phyloP scores from a whole-genome alignment of 768 basidiomycete genomes.

The Hydnum rufescens region DNA sequence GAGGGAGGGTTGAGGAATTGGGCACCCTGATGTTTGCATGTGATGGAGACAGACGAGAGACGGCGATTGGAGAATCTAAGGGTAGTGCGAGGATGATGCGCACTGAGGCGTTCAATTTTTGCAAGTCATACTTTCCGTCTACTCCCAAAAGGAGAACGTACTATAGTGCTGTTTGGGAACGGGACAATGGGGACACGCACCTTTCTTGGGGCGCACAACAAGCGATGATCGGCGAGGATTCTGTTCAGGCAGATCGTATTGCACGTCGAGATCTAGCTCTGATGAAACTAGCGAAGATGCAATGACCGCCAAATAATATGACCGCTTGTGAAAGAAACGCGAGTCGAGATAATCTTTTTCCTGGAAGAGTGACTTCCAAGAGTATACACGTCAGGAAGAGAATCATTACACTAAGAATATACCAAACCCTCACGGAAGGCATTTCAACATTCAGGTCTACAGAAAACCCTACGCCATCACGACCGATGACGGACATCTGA shows the following conservation, averaged over 20 bases:
- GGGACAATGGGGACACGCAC: constrained; percentile 18
- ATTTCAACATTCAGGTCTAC: constrained; percentile 77
- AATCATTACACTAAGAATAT: background rate
- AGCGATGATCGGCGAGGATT: constrained; percentile 50
- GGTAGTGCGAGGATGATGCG: constrained; percentile 55
- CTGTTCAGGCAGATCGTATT: constrained; percentile 35
- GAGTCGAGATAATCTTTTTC: constrained; percentile 86
- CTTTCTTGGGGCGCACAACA: constrained; percentile 35
- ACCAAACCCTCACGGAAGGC: constrained; percentile 40
- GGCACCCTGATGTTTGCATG: constrained; percentile 40
- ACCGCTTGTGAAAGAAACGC: constrained; percentile 80
- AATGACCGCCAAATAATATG: constrained; percentile 71
- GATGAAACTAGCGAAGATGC: constrained; percentile 37
- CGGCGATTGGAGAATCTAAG: constrained; percentile 37
- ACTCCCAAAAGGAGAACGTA: background rate
- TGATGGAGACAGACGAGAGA: constrained; percentile 50
- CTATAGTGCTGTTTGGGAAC: background rate
- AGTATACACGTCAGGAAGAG: background rate
- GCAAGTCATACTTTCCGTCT: constrained; percentile 27
- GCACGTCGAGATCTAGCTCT: constrained; percentile 31
- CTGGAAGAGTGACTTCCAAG: constrained; percentile 53
- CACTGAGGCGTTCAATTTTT: constrained; percentile 49
- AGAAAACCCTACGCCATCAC: constrained; percentile 40
- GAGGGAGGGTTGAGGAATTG: background rate
- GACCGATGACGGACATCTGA: constrained; percentile 49